Evolutionary conservation across 192 early-diverging fungal genomes (phyloP).

Genomic region (Oehlia diaphana): DNA sequence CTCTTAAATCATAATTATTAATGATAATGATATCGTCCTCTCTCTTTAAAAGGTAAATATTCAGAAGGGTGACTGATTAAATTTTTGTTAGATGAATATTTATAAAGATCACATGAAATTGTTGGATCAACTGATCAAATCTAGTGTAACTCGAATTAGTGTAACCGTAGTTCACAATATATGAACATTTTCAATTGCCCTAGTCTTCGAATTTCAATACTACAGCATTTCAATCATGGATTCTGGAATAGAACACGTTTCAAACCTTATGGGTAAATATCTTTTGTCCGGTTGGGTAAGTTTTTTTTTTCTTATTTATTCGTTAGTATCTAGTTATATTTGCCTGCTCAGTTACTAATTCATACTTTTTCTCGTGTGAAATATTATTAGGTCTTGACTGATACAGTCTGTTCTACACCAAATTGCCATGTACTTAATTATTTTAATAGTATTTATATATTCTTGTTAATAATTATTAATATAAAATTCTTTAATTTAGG

Average conservation of each 20-base stretch:
- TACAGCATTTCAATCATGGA: no score
- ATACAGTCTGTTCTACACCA: neutral
- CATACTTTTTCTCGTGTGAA: neutral
- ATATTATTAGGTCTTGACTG: conserved; percentile 2
- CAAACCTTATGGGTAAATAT: conserved; percentile 21
- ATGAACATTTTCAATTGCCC: no score
- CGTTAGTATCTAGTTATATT: neutral
- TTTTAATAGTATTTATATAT: neutral
- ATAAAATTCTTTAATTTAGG: neutral
- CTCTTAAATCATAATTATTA: no score
- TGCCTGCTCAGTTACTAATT: neutral
- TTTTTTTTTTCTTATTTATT: neutral
- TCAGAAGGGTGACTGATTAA: no score
- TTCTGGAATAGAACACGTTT: neutral
- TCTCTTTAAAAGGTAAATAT: no score
- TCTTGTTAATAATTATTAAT: neutral
- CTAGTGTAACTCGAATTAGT: no score
- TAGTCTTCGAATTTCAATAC: no score
- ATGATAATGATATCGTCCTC: no score
- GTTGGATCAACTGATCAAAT: no score
- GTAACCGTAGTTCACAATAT: no score
- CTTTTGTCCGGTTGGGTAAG: conserved; percentile 22
- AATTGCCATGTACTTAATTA: neutral
- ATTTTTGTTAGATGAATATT: no score
- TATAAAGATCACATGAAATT: no score